phyloP scores from a whole-genome alignment of 73 alveolate species.

The Symbiodinium pilosum region DNA sequence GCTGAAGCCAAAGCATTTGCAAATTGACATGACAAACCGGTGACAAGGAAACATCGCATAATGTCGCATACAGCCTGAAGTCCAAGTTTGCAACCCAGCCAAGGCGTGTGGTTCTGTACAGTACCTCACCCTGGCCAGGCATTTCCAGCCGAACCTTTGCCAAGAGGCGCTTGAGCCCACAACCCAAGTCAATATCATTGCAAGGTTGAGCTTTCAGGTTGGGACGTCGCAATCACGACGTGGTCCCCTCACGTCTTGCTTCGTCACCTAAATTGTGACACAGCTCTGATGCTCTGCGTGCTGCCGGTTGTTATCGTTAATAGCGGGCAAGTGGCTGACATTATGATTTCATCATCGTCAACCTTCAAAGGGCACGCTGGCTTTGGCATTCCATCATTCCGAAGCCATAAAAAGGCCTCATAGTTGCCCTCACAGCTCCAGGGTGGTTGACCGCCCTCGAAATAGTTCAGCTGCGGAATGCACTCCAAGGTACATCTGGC shows the following conservation, averaged over 20 bases:
- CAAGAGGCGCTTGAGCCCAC: neutral
- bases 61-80: no score
- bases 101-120: neutral
- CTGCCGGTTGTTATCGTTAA: no score
- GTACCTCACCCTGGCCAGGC: neutral
- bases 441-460: constrained; percentile 84
- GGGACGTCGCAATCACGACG: constrained; percentile 78
- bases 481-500: constrained; percentile 88
- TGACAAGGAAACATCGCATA: no score
- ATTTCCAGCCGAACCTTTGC: neutral
- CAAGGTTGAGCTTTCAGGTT: neutral
- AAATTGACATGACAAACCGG: no score
- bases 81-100: neutral
- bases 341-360: constrained; percentile 42
- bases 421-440: constrained; percentile 92
- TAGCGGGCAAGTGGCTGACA: constrained; percentile 23
- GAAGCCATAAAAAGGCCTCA: neutral
- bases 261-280: constrained; percentile 34
- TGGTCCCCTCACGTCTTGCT: constrained; percentile 77
- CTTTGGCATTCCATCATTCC: neutral
- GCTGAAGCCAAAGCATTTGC: neutral
- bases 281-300: no score
- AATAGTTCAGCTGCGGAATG: constrained; percentile 47
- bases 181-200: neutral
- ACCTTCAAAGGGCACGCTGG: no score